These are phyloP conservation scores for Saccharomyces hybrid DNA, from an alignment of 1,139 yeast genomes.

Conservation along the genomic window DNA sequence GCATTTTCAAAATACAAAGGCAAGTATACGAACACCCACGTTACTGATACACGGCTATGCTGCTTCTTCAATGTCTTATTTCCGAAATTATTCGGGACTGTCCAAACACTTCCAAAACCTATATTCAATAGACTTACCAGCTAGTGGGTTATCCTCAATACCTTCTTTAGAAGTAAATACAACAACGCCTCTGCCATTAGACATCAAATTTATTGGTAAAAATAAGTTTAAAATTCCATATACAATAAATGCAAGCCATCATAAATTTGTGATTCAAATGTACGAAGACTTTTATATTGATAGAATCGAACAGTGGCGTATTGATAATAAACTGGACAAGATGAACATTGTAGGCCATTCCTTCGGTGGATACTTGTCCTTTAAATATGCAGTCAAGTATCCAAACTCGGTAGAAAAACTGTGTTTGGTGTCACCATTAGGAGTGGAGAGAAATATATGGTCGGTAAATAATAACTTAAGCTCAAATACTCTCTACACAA, in stretches of 20 bases:
- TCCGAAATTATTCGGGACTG: conserved; percentile 58
- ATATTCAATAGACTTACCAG: conserved; percentile 74
- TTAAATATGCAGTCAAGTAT: conserved; percentile 66
- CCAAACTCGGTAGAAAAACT: conserved; percentile 55
- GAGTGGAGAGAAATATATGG: conserved; percentile 67
- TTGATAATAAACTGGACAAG: conserved; percentile 42
- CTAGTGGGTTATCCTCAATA: conserved; percentile 50
- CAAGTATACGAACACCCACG: conserved; percentile 25
- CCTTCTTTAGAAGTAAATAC: conserved; percentile 11
- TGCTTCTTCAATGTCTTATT: conserved; percentile 79
- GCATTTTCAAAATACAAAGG: conserved; percentile 16
- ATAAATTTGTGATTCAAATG: conserved; percentile 23
- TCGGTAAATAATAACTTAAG: conserved; percentile 43
- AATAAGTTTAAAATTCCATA: conserved; percentile 11
- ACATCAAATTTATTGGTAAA: conserved; percentile 8
- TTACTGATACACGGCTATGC: conserved; percentile 88
- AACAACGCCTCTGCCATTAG: conserved; percentile 9
- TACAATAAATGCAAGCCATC: conserved; percentile 12
- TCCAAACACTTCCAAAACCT: conserved; percentile 41
- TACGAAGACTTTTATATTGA: conserved; percentile 73
- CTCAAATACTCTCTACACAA: conserved; percentile 11
- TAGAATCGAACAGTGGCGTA: conserved; percentile 74
- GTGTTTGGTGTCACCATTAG: conserved; percentile 78
- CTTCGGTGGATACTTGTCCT: conserved; percentile 78
- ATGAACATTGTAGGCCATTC: conserved; percentile 82